Conservation (phyloP, 202 grass and related monocot species). For the Elaeis oleifera region DNA sequence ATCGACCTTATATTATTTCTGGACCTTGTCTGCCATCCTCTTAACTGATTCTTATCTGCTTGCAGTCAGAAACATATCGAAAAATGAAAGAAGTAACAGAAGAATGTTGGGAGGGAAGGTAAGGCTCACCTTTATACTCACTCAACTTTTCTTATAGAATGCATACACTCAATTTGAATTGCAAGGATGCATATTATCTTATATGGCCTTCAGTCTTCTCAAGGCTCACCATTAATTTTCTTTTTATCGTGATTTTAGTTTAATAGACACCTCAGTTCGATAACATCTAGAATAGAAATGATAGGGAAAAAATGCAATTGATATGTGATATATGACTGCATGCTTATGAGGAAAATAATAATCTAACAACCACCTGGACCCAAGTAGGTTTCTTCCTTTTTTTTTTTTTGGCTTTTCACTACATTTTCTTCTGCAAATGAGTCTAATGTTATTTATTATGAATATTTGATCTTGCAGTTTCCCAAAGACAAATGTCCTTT, state of each 20-base stretch:
- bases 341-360: too few relatives aligned
- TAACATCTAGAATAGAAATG: too few relatives aligned
- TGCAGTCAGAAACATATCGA: slow-evolving; percentile 75
- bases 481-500: slow-evolving; percentile 81
- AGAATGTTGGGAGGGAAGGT: slow-evolving; percentile 77
- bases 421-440: neutral
- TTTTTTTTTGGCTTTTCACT: neutral
- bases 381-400: neutral
- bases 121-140: slow-evolving; percentile 4
- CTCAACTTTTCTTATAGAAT: too few relatives aligned
- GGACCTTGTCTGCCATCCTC: slow-evolving; percentile 8
- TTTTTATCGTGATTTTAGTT: too few relatives aligned
- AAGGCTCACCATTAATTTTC: too few relatives aligned
- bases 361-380: too few relatives aligned
- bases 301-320: too few relatives aligned
- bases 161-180: too few relatives aligned
- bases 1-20: neutral
- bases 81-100: slow-evolving; percentile 86
- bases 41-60: slow-evolving; percentile 11
- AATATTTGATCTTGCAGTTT: slow-evolving; percentile 44
- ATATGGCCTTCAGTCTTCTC: too few relatives aligned
- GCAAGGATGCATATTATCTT: too few relatives aligned
- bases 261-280: too few relatives aligned
- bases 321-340: too few relatives aligned
- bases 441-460: neutral